phyloP scores from a whole-genome alignment of 177 flowering plant genomes.

The Vitis hybrid region DNA sequence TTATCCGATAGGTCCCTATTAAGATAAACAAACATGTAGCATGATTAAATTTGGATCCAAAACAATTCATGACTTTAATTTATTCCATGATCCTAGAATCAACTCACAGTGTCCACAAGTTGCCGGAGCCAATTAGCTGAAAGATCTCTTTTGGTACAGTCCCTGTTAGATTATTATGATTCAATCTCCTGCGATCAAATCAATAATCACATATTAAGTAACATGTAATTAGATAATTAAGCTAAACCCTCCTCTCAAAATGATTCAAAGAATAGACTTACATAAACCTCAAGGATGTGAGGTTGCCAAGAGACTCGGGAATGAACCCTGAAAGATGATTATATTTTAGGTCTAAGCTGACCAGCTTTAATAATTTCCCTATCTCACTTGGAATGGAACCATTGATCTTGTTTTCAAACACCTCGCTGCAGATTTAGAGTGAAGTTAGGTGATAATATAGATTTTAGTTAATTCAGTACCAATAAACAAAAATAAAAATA shows the following conservation, averaged over 20 bases:
- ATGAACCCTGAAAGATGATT: conserved; percentile 21
- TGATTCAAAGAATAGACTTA: conserved; percentile 1
- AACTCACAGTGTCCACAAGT: conserved; percentile 20
- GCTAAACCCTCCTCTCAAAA: not conserved
- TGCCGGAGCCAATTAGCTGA: conserved; percentile 10
- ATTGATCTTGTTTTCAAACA: conserved; percentile 10
- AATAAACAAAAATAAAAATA: not conserved
- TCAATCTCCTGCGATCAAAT: conserved; percentile 20
- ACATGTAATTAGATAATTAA: too few species aligned
- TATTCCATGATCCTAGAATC: not conserved
- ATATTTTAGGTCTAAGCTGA: conserved; percentile 19
- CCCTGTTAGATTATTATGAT: conserved; percentile 22
- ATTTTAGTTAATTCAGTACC: too few species aligned
- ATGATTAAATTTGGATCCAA: not conserved
- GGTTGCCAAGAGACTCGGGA: conserved; percentile 25
- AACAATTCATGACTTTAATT: not conserved
- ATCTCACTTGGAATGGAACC: conserved; percentile 20
- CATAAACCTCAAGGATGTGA: conserved; percentile 20
- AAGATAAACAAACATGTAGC: not conserved
- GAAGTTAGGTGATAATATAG: not conserved
- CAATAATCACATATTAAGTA: too few species aligned
- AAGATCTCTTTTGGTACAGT: conserved; percentile 15
- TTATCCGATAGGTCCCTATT: conserved; percentile 24
- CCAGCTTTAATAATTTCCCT: conserved; percentile 19
- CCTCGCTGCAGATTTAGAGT: conserved; percentile 10